Base-by-base conservation (phyloP, 2,329 filamentous ascomycete genomes). In the Lecanicillium sp. region DNA sequence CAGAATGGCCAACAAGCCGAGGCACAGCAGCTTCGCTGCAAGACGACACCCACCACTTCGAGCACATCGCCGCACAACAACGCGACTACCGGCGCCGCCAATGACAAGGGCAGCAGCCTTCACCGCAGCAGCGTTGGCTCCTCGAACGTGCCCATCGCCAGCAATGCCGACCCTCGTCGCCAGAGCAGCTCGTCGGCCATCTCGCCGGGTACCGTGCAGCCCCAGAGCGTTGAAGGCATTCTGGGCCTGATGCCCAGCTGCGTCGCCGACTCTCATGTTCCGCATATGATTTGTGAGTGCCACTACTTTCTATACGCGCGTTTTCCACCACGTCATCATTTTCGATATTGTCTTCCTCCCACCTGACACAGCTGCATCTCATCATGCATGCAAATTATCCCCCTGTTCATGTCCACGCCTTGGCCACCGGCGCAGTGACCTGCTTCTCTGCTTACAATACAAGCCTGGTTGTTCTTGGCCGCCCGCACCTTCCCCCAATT, bases 241-340 rank as follows among this genome's bases (percentile, higher is more conserved):
- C 42, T 46, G 29, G 53, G 51, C 31, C 46, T 55, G 22, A 31
- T 42, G 17, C 48, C 48, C 45, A 54, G 49, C 45, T 49, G 50
- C 27, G 50, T 45, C 34, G 46, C 58, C 33, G 64, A 71, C 30
- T 60, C 59, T 52, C 69, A 71, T 47, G 60, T 66, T 41, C 62
- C 68, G 47, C 65, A 69, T 53, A 58, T 68, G 51, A 58, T 69
- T 47, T 68, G 69, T 72, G 65, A 66, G 68, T 65, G n/a, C n/a
- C n/a, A 28, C 19, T 20, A 30, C 29, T 29, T 29, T 41, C 19
- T 17, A 35, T 28, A 29, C 14, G 9, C 28, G 33, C 32, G 11
- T 42, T 19, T 47, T 43, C 33, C 25, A 39, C 29, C 20, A 32
- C 41, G n/a, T n/a, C n/a, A 28, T 22, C 17, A 30, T 25, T 29